Base-by-base conservation (phyloP, 2,329 filamentous ascomycete species). In the Nigrograna mackinnonii region DNA sequence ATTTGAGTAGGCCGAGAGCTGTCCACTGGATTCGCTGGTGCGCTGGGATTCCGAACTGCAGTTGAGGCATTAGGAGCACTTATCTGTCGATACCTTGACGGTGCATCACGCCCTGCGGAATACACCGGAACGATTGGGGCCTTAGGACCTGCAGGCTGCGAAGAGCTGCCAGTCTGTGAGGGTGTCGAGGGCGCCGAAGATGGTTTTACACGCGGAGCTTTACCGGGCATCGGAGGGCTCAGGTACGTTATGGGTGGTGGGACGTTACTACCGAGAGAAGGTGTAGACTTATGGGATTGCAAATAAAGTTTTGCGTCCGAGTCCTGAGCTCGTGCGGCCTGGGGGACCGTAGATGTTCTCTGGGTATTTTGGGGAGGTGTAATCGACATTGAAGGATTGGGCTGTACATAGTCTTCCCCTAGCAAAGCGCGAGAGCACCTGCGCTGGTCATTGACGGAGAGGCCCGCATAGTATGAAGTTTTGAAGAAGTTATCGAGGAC, bases 401-500 rank as follows among this genome's bases (percentile, higher is more conserved):
- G 55, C 11, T 11, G 22, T 12, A 7, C 22, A 6, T 9, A 12
- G 12, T 21, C 6, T 11, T 61, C 51, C 9, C 56, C 57, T 7
- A 61, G 38, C 5, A 66, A 37, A 21, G 49, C 37, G 13, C 49
- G 43, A 32, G 61, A 64, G 44, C 61, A 66, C 26, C 46, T 44
- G 19, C 52, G 51, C 37, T 63, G 59, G 16, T 60, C 55, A 1
- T 58, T 56, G 11, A 41, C 9, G 4, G 49, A 24, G 3, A 65
- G 43, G 33, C 46, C 48, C 13, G 43, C 19, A 32, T 19, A 39
- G 37, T 58, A 66, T 5, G 46, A 19, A 3, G 64, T 61, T 6
- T 52, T 56, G 7, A 66, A 35, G 20, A 66, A 65, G 12, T 55
- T 45, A 4, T 59, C 52, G n/a, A 59, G 52, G 7, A 62, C 38